Base-by-base conservation (phyloP, 2,329 filamentous ascomycete genomes). In the Colletotrichum siamense region DNA sequence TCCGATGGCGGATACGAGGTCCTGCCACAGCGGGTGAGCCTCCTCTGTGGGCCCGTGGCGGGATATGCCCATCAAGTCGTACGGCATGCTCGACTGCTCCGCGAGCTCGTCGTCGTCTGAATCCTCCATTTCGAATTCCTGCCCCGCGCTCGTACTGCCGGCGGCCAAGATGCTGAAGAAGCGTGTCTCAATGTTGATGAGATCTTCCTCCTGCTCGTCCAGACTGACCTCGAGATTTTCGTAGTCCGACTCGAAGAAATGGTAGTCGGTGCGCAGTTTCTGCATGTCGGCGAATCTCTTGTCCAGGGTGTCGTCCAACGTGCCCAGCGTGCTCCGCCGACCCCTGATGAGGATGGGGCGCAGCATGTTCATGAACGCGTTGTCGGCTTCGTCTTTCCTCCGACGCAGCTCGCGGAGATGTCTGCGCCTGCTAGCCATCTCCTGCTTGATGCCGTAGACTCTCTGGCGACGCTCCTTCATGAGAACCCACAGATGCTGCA, bases 11-110 rank as follows among this genome's bases (percentile, higher is more conserved):
- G 85, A 83, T 18, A 87, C 83, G 8, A 91, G 83, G 22, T 86
- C 81, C 13, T 82, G 78, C 77, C 89, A 91, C 5, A 88, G 81
- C 3, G 89, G 89, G 76, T 91, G 89, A 2, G 86, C 79, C 52
- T 87, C 86, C 70, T 87, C 85, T 1, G 80, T 77, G 6, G 83
- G 81, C 1, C 83, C 82, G 30, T 83, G 78, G 0, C 80, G 79
- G 5, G 82, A 82, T 9, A 87, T 87, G 3, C 85, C 85, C 63
- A 80, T 79, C 5, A 87, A 77, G 49, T 83, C 81, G 16, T 81
- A 76, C 6, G 85, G 85, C 39, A 84, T 74, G 28, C 81, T 79
- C 8, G 34, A n/a, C 52, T 49, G 52, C 8, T 74, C 36, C 32
- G 49, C 72, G n/a, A 55, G 69, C 22, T 63, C 32, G 16, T 73